Evolutionary conservation across 768 basidiomycete species (phyloP).

Genomic region (Hericium alpestre): DNA sequence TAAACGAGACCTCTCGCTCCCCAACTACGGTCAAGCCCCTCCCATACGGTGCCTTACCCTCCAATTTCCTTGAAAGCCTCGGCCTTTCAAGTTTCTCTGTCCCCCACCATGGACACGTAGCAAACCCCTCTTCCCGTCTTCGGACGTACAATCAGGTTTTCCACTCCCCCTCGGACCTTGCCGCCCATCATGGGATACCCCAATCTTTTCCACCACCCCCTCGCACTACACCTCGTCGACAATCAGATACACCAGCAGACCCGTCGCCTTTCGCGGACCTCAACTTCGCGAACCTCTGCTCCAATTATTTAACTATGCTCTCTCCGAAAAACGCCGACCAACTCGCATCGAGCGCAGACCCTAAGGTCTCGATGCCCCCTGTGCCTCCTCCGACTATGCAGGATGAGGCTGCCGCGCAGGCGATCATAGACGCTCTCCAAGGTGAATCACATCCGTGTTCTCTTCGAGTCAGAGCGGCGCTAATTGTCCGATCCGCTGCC

Average conservation of each 20-base stretch:
- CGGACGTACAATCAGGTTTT: conserved; percentile 59
- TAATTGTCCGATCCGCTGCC: not conserved
- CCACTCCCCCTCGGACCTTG: conserved; percentile 53
- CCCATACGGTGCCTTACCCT: conserved; percentile 29
- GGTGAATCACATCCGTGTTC: not conserved
- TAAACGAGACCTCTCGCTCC: conserved; percentile 36
- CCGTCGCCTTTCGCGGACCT: conserved; percentile 30
- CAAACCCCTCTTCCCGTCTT: conserved; percentile 42
- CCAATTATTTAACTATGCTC: conserved; percentile 65
- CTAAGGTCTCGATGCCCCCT: conserved; percentile 14
- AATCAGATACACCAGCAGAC: conserved; percentile 22
- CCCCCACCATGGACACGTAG: conserved; percentile 51
- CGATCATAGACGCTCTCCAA: conserved; percentile 9
- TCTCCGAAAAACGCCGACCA: conserved; percentile 35
- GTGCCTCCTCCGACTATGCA: conserved; percentile 8
- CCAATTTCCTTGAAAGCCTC: conserved; percentile 37
- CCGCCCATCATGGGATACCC: conserved; percentile 73
- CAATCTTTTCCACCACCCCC: conserved; percentile 60
- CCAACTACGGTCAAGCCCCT: conserved; percentile 19
- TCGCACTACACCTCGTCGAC: conserved; percentile 40
- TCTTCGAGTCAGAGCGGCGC: not conserved
- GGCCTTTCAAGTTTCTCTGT: conserved; percentile 41
- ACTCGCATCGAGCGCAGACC: conserved; percentile 24
- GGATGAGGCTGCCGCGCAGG: conserved; percentile 9
- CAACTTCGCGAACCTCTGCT: conserved; percentile 33